Evolutionary conservation across 2,329 filamentous ascomycete genomes (phyloP).

Genomic region (Dactylellina leptospora): DNA sequence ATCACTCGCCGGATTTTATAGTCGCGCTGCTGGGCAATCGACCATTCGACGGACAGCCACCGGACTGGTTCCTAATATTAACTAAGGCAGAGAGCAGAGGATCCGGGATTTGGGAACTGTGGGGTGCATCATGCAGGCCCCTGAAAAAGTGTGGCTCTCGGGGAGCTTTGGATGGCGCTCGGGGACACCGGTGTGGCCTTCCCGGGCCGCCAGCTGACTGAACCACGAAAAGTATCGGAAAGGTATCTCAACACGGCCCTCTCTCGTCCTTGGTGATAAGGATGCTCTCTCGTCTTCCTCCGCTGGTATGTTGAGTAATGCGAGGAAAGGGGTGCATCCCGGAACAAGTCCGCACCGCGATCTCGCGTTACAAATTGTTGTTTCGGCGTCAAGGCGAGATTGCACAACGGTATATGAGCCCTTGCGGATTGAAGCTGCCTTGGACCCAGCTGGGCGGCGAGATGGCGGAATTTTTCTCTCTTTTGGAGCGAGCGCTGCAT

Average conservation of each 20-base stretch:
- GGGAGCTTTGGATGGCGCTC: neutral
- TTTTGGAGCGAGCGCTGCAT: slow-evolving; percentile 28
- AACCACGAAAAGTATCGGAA: no score
- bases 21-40: no score
- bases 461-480: slow-evolving; percentile 15
- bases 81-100: slow-evolving; percentile 13
- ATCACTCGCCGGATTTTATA: no score
- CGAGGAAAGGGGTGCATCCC: slow-evolving; percentile 41
- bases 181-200: no score
- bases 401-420: neutral
- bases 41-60: slow-evolving; percentile 29
- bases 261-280: slow-evolving; percentile 7
- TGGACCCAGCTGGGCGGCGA: slow-evolving; percentile 12
- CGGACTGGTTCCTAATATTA: slow-evolving; percentile 51
- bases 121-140: slow-evolving; percentile 53
- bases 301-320: slow-evolving; percentile 21
- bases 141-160: slow-evolving; percentile 31
- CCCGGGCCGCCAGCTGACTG: no score
- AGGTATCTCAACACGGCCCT: no score
- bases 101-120: slow-evolving; percentile 53
- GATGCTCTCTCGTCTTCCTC: neutral
- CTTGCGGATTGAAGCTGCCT: slow-evolving; percentile 2
- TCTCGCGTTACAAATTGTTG: slow-evolving; percentile 14
- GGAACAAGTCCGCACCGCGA: slow-evolving; percentile 52
- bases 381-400: slow-evolving; percentile 52